Percentiles rank a stretch among this genome's conserved stretches.
phyloP scores from a whole-genome alignment of 208 protist genomes.

The Plasmodiophora brassicae region DNA sequence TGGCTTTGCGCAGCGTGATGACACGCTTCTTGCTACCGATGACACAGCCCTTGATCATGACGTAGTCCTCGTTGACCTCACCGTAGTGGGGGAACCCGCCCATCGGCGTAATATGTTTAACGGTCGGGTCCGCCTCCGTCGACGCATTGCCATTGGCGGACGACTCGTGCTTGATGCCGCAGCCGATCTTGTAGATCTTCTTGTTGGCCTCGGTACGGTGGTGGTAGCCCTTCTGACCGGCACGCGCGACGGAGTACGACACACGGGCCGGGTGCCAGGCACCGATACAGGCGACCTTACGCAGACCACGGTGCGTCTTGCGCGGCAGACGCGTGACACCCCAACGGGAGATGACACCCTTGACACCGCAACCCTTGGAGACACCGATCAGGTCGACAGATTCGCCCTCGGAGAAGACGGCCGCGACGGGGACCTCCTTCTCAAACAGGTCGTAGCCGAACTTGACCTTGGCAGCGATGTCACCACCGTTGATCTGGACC shows the following conservation, averaged over 20 bases:
- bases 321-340: slow-evolving; percentile 89
- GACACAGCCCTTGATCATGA: slow-evolving; percentile 94
- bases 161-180: slow-evolving; percentile 39
- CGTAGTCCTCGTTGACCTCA: slow-evolving; percentile 88
- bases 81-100: slow-evolving; percentile 98
- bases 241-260: slow-evolving; percentile 90
- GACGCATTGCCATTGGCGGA: slow-evolving; percentile 70
- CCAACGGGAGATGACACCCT: slow-evolving; percentile 95
- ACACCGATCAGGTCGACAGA: slow-evolving; percentile 91
- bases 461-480: slow-evolving; percentile 86
- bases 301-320: slow-evolving; percentile 97
- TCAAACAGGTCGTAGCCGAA: slow-evolving; percentile 88
- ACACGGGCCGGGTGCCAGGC: slow-evolving; percentile 97
- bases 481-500: slow-evolving; percentile 98
- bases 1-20: slow-evolving; percentile 94
- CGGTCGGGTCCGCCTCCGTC: slow-evolving; percentile 94
- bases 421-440: slow-evolving; percentile 85
- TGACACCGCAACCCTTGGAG: slow-evolving; percentile 91
- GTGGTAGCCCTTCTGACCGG: slow-evolving; percentile 97
- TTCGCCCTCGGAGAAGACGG: slow-evolving; percentile 90
- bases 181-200: slow-evolving; percentile 93
- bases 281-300: slow-evolving; percentile 99
- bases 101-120: slow-evolving; percentile 98
- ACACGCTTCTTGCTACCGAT: slow-evolving; percentile 87
- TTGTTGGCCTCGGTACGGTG: slow-evolving; percentile 98